Percentiles rank a stretch among this genome's conserved stretches.
These are phyloP conservation scores for Diospyros kaki DNA, from an alignment of 148 eudicot species.

Conservation along the genomic window DNA sequence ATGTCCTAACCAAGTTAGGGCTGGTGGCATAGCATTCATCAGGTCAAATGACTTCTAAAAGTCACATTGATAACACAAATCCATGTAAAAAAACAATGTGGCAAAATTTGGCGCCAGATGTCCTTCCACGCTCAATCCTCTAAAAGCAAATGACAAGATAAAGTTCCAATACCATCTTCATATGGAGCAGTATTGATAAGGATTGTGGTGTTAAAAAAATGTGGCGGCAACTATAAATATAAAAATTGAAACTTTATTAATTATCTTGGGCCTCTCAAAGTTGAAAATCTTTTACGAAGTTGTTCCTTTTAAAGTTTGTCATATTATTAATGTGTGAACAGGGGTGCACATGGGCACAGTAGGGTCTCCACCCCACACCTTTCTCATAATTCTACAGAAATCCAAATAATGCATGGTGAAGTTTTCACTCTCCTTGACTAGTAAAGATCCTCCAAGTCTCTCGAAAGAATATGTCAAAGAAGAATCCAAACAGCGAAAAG, in stretches of 20 bases:
- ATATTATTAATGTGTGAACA: background rate
- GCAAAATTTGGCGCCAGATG: too few species aligned
- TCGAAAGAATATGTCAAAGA: background rate
- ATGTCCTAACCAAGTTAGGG: too few species aligned
- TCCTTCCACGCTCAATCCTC: too few species aligned
- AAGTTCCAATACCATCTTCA: too few species aligned
- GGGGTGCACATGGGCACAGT: background rate
- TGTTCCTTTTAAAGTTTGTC: background rate
- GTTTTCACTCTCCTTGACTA: background rate
- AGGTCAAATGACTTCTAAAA: too few species aligned
- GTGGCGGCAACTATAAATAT: background rate
- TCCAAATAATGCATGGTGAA: background rate
- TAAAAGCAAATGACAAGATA: too few species aligned
- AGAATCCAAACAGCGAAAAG: background rate
- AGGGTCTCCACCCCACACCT: background rate
- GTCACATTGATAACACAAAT: too few species aligned
- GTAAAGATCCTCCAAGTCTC: background rate
- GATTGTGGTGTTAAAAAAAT: background rate
- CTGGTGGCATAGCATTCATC: too few species aligned
- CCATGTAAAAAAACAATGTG: too few species aligned
- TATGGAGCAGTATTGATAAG: background rate
- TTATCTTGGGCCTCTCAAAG: background rate
- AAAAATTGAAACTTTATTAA: background rate
- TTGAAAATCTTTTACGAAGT: background rate
- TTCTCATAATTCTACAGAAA: too few species aligned